A percentile compares a stretch with the other conserved stretches of the same genome.
These are phyloP conservation scores for Rhododendron henanense DNA, from an alignment of 148 eudicot genomes.

Conservation along the genomic window DNA sequence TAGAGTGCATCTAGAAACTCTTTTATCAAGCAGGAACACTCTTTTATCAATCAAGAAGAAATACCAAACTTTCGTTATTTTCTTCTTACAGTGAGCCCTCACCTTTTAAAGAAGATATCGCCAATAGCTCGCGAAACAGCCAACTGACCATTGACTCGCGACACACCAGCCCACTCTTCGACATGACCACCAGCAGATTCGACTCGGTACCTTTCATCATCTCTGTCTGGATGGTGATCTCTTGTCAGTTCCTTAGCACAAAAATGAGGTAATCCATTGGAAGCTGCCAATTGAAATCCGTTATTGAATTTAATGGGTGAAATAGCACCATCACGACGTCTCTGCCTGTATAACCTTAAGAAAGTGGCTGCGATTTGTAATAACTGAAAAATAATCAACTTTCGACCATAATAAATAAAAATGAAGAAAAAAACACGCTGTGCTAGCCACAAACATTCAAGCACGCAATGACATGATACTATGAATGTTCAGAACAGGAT, in stretches of 20 bases:
- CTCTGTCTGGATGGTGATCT: conserved; percentile 95
- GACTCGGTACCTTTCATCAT: conserved; percentile 78
- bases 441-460: neutral
- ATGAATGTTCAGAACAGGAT: neutral
- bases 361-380: conserved; percentile 68
- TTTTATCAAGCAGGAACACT: neutral
- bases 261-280: conserved; percentile 52
- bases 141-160: conserved; percentile 88
- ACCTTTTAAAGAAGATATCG: conserved; percentile 85
- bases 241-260: conserved; percentile 79
- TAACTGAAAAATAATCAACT: conserved; percentile 11
- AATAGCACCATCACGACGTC: conserved; percentile 44
- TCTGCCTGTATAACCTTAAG: conserved; percentile 58
- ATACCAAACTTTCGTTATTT: neutral
- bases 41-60: conserved; percentile 8
- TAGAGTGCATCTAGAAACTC: neutral
- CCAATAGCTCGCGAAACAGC: conserved; percentile 98
- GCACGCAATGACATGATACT: conserved; percentile 8
- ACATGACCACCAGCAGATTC: conserved; percentile 91
- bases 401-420: neutral
- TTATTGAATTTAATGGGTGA: conserved; percentile 50
- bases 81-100: conserved; percentile 7
- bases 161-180: conserved; percentile 83
- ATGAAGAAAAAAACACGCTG: neutral
- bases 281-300: conserved; percentile 47